These are phyloP conservation scores for Aspergillus fumigatiaffinis DNA, from an alignment of 2,329 filamentous ascomycete genomes.

Conservation along the genomic window DNA sequence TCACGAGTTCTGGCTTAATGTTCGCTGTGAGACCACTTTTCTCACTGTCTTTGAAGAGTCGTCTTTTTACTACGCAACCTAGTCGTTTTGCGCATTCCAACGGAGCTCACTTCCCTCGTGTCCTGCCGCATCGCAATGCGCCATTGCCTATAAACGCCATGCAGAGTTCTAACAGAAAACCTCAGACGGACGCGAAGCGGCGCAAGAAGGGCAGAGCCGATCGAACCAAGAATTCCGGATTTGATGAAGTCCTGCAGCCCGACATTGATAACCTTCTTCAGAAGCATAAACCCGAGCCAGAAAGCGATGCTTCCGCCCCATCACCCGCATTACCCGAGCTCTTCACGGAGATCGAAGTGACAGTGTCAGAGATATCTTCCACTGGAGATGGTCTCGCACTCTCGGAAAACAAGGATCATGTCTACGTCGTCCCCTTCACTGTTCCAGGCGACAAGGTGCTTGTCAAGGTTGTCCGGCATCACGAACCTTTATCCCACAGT, in stretches of 20 bases:
- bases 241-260: conserved; percentile 62
- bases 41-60: conserved; percentile 1
- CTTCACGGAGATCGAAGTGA: conserved; percentile 74
- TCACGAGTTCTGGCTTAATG: conserved; percentile 3
- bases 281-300: conserved; percentile 20
- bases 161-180: conserved; percentile 24
- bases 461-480: conserved; percentile 74
- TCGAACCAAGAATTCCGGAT: conserved; percentile 58
- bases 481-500: conserved; percentile 62
- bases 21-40: conserved; percentile 6
- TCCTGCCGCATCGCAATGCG: conserved; percentile 15
- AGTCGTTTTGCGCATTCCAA: conserved; percentile 6
- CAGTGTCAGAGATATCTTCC: conserved; percentile 78
- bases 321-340: conserved; percentile 54
- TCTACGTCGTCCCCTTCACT: conserved; percentile 86
- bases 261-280: conserved; percentile 54
- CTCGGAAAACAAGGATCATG: conserved; percentile 58
- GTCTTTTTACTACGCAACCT: conserved; percentile 1
- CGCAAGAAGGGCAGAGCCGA: conserved; percentile 52
- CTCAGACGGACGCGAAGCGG: conserved; percentile 22
- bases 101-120: not conserved
- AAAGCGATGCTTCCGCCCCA: conserved; percentile 19
- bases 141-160: conserved; percentile 22
- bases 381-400: conserved; percentile 86
- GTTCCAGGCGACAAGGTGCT: conserved; percentile 78